Evolutionary conservation across 202 grass and related monocot species (phyloP).

Genomic region (Panicum virgatum): DNA sequence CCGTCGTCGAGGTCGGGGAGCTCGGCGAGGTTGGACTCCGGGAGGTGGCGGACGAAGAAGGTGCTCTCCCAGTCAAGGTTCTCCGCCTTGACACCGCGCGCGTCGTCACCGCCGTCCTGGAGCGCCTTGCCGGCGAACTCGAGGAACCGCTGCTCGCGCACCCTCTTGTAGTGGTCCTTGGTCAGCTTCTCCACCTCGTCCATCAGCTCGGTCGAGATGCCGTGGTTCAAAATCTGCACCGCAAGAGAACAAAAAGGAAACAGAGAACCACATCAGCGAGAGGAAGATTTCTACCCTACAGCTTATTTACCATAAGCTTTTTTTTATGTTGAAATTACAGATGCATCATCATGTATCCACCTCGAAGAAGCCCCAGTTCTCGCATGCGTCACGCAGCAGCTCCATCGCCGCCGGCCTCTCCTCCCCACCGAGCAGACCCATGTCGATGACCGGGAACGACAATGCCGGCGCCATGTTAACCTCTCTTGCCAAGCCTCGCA

Average conservation of each 20-base stretch:
- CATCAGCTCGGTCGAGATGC: slow-evolving; percentile 70
- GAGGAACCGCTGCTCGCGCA: slow-evolving; percentile 65
- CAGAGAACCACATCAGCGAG: background rate
- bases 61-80: slow-evolving; percentile 93
- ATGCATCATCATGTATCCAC: slow-evolving; percentile 22
- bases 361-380: slow-evolving; percentile 98
- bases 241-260: background rate
- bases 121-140: slow-evolving; percentile 66
- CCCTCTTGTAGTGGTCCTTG: slow-evolving; percentile 79
- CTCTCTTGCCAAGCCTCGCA: background rate
- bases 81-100: slow-evolving; percentile 28
- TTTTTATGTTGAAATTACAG: background rate
- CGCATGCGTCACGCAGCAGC: slow-evolving; percentile 73
- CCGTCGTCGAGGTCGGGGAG: slow-evolving; percentile 65
- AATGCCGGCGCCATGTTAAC: slow-evolving; percentile 13
- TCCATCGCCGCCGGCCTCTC: slow-evolving; percentile 57
- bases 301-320: background rate
- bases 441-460: slow-evolving; percentile 82
- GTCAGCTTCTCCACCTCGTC: slow-evolving; percentile 82
- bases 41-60: slow-evolving; percentile 92
- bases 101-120: background rate
- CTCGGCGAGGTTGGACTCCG: slow-evolving; percentile 65
- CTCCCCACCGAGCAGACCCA: slow-evolving; percentile 56
- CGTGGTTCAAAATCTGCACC: background rate
- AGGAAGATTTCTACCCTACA: background rate